Evolutionary conservation across 164 flowering plant genomes (phyloP).

Genomic region (Cinnamomum chago): DNA sequence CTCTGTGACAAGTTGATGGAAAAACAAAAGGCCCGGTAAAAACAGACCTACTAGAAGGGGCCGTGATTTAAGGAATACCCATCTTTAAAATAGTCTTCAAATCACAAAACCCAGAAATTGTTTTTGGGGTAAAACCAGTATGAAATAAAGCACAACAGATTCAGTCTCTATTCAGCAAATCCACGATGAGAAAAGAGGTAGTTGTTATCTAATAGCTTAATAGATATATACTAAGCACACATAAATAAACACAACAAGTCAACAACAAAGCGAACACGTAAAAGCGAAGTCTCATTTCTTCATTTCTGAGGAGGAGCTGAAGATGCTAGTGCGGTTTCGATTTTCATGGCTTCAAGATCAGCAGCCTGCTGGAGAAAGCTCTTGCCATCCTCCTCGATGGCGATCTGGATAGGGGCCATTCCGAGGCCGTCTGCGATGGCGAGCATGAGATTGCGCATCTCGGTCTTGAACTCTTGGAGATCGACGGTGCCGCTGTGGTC

Average conservation of each 20-base stretch:
- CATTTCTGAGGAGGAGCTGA: not conserved
- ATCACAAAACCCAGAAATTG: constrained; percentile 11
- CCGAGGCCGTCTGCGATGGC: constrained; percentile 66
- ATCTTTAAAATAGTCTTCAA: constrained; percentile 9
- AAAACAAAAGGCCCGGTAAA: not conserved
- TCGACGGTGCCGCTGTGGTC: constrained; percentile 14
- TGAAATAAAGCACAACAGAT: not conserved
- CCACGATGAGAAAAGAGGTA: too few relatives aligned
- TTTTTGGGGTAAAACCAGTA: constrained; percentile 5
- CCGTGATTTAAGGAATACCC: constrained; percentile 21
- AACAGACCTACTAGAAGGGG: constrained; percentile 7
- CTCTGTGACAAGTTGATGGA: not conserved
- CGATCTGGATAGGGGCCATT: too few relatives aligned
- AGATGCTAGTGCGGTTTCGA: not conserved
- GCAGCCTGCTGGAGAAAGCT: constrained; percentile 64
- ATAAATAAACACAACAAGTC: too few relatives aligned
- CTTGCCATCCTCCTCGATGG: constrained; percentile 28
- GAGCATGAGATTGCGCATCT: constrained; percentile 82
- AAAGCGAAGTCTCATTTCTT: too few relatives aligned
- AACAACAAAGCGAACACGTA: too few relatives aligned
- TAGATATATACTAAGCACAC: too few relatives aligned
- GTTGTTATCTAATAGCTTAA: too few relatives aligned
- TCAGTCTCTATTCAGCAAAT: too few relatives aligned
- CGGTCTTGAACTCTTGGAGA: constrained; percentile 69
- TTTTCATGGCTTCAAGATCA: constrained; percentile 51